phyloP scores from a whole-genome alignment of 1,284 basidiomycete species.

The Leccinum huronense region DNA sequence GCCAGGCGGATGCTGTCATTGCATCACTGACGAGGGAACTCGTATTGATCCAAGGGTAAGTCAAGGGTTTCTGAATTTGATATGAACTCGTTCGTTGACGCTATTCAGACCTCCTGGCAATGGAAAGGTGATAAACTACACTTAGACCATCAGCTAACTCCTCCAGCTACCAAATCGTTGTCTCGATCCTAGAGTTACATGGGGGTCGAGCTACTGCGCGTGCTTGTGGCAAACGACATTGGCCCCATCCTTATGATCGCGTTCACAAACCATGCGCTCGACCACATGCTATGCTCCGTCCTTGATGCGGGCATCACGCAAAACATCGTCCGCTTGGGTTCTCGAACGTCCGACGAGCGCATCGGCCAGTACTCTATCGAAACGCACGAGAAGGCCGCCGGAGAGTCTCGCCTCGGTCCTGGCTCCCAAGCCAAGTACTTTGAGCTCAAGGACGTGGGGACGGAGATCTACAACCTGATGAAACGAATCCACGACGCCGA shows the following conservation, averaged over 20 bases:
- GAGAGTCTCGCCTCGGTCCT: slow-evolving; percentile 42
- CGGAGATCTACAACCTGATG: slow-evolving; percentile 47
- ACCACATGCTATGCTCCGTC: slow-evolving; percentile 63
- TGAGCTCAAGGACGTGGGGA: slow-evolving; percentile 46
- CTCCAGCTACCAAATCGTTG: slow-evolving; percentile 2
- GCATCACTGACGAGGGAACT: slow-evolving; percentile 59
- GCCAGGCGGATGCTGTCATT: slow-evolving; percentile 55
- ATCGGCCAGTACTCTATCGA: slow-evolving; percentile 60
- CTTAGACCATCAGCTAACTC: background rate
- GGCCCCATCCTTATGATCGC: slow-evolving; percentile 66
- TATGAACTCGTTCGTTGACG: slow-evolving; percentile 2
- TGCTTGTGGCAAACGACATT: slow-evolving; percentile 52
- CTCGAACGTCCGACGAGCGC: slow-evolving; percentile 56
- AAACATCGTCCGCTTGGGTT: slow-evolving; percentile 63
- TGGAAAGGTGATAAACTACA: slow-evolving; percentile 52
- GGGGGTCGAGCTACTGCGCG: slow-evolving; percentile 62
- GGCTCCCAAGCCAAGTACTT: slow-evolving; percentile 36
- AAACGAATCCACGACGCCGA: slow-evolving; percentile 38
- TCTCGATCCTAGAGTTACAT: slow-evolving; percentile 52
- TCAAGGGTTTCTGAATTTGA: slow-evolving; percentile 1
- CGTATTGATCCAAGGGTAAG: slow-evolving; percentile 68
- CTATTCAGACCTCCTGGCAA: slow-evolving; percentile 65
- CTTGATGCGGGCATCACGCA: slow-evolving; percentile 60
- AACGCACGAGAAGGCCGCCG: slow-evolving; percentile 46
- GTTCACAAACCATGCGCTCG: slow-evolving; percentile 75